Conservation (phyloP, 2,329 filamentous ascomycete genomes). For the Rhynchosporium secalis region DNA sequence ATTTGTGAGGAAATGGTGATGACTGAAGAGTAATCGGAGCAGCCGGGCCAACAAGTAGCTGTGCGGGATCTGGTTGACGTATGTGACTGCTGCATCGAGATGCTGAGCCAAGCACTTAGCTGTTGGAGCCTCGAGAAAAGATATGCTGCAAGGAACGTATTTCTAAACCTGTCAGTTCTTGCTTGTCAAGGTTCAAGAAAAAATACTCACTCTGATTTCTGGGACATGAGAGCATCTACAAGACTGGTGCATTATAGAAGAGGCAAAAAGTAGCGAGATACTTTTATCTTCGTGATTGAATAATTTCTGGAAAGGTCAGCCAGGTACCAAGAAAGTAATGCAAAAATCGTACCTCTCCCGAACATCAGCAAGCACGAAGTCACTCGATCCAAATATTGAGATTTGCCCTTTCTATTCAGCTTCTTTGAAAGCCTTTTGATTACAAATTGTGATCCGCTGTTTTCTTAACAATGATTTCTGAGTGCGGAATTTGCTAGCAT, state of each 20-base stretch:
- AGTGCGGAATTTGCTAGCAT: constrained; percentile 19
- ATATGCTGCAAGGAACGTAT: constrained; percentile 47
- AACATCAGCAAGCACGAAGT: constrained; percentile 20
- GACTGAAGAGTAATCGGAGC: constrained; percentile 38
- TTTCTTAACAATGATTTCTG: background rate
- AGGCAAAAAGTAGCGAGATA: constrained; percentile 45
- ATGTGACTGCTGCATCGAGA: constrained; percentile 50
- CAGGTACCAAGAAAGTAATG: background rate
- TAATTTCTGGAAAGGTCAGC: constrained; percentile 28
- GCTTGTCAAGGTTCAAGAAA: background rate
- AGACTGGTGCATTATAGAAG: constrained; percentile 51
- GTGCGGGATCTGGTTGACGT: constrained; percentile 58
- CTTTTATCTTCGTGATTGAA: constrained; percentile 43
- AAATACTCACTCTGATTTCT: constrained; percentile 12
- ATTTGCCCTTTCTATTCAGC: constrained; percentile 16
- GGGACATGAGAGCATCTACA: constrained; percentile 51
- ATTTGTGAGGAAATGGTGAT: constrained; percentile 41
- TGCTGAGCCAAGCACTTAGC: constrained; percentile 63
- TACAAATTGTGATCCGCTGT: background rate
- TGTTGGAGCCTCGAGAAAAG: constrained; percentile 51
- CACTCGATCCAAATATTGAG: constrained; percentile 15
- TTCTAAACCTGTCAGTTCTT: constrained; percentile 43
- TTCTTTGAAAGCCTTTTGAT: constrained; percentile 13
- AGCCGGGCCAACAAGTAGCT: constrained; percentile 50
- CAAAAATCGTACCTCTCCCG: constrained; percentile 18